Base-by-base conservation (phyloP, 176 grass and related monocot species). In the Carex littledalei region DNA sequence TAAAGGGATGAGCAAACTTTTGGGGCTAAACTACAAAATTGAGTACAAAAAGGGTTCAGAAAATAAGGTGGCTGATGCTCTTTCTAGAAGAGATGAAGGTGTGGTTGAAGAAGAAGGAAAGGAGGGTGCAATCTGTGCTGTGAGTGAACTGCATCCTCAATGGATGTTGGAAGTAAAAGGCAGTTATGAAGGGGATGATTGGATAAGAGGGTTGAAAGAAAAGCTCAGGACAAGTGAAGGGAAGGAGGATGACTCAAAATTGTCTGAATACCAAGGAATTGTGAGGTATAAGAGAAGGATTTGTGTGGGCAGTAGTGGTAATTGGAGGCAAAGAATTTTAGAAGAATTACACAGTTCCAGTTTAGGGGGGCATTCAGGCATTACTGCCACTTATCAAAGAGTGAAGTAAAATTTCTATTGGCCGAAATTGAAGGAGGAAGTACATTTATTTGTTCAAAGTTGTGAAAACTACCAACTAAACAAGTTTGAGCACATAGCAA, bases 141-240 rank as follows among this genome's bases (percentile, higher is more conserved):
- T 41, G 39, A 41, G 39, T 41, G 39, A 41, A 1, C 6, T 41
- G 6, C 39, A 41, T 0, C 39, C 39, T 41, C 39, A 41, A 4
- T 41, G 39, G 39, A 41, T 41, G 39, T 0, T 5, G 6, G 5
- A 41, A 0, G 39, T 41, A 5, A 41, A 41, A 7, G 4, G 0
- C 1, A 41, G 39, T 6, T 41, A 41, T 41, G 5, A 1, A 41
- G 39, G 39, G 39, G 39, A 41, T 1, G 5, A 6, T 0, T 41
- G 39, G 39, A 1, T 41, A 0, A 0, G 6, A 1, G 0, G 1
- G 0, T 6, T 41, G 39, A 5, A 1, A 6, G 6, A 6, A 5
- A 41, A 41, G 5, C 6, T 41, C 0, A 1, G 5, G 5, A 5
- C 4, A 41, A 41, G 0, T 41, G 39, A 41, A 5, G 0, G 39